Conservation (phyloP, 495 filamentous ascomycete genomes). For the Terfezia claveryi region DNA sequence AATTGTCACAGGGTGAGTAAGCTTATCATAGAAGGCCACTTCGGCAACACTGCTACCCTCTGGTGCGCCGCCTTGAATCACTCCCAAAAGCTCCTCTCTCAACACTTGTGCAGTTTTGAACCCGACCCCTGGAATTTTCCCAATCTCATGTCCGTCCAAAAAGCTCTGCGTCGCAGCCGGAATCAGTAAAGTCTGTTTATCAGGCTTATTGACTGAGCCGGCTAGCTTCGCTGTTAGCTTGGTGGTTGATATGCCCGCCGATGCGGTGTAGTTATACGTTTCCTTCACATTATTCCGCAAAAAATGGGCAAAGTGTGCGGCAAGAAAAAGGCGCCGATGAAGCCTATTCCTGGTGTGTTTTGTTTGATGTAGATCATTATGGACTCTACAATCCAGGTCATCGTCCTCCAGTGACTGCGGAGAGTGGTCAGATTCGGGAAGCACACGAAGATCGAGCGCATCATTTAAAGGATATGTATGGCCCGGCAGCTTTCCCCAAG, state of each 20-base stretch:
- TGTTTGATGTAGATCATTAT: too few species aligned
- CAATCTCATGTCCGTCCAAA: constrained; percentile 53
- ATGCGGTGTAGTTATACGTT: constrained; percentile 62
- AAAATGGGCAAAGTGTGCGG: constrained; percentile 51
- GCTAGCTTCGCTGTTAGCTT: constrained; percentile 70
- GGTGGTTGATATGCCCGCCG: constrained; percentile 69
- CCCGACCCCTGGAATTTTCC: constrained; percentile 71
- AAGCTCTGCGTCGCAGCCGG: constrained; percentile 39
- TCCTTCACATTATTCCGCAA: constrained; percentile 49
- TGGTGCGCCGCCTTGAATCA: constrained; percentile 20
- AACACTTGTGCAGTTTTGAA: constrained; percentile 53
- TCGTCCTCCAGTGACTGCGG: not conserved
- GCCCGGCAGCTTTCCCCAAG: constrained; percentile 41
- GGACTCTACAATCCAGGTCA: not conserved
- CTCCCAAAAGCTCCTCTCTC: constrained; percentile 32
- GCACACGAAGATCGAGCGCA: not conserved
- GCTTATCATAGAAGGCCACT: constrained; percentile 24
- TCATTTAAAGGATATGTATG: constrained; percentile 28
- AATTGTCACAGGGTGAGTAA: constrained; percentile 35
- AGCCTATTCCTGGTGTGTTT: constrained; percentile 12
- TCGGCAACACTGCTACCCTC: constrained; percentile 13
- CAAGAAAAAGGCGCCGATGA: constrained; percentile 36
- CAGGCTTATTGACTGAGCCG: constrained; percentile 67
- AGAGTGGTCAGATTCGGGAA: not conserved
- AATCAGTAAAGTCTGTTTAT: constrained; percentile 62